phyloP scores from a whole-genome alignment of 148 eudicot genomes.

The Dianthus caryophyllus region DNA sequence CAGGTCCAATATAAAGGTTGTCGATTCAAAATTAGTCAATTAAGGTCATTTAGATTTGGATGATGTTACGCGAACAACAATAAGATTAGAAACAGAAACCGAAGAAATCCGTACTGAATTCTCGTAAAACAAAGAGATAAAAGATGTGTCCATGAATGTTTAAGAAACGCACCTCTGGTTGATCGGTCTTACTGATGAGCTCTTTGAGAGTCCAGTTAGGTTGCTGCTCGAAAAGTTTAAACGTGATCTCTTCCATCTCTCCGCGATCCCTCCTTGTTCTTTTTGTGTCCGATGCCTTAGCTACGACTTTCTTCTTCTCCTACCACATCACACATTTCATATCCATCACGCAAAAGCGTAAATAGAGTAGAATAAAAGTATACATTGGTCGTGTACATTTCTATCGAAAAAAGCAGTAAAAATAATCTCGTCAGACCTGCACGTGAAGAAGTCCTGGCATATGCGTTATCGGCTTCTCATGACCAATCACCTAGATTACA shows the following conservation, averaged over 20 bases:
- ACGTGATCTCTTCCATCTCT: conserved; percentile 82
- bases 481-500: conserved; percentile 54
- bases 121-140: neutral
- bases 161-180: conserved; percentile 62
- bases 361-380: neutral
- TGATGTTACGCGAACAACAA: neutral
- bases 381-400: neutral
- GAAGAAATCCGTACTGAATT: neutral
- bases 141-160: neutral
- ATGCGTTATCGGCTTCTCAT: conserved; percentile 64
- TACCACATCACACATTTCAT: conserved; percentile 16
- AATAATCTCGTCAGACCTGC: conserved; percentile 26
- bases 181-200: conserved; percentile 66
- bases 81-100: neutral
- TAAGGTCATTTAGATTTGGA: no score
- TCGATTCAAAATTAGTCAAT: no score
- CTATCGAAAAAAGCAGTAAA: neutral
- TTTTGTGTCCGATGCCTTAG: conserved; percentile 61
- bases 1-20: no score
- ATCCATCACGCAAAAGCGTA: neutral
- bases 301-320: conserved; percentile 67
- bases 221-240: conserved; percentile 77
- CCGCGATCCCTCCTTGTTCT: conserved; percentile 83
- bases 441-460: conserved; percentile 58
- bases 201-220: conserved; percentile 88